These are phyloP conservation scores for Cyberlindnera samutprakarnensis DNA, from an alignment of 805 yeast species.

Conservation along the genomic window DNA sequence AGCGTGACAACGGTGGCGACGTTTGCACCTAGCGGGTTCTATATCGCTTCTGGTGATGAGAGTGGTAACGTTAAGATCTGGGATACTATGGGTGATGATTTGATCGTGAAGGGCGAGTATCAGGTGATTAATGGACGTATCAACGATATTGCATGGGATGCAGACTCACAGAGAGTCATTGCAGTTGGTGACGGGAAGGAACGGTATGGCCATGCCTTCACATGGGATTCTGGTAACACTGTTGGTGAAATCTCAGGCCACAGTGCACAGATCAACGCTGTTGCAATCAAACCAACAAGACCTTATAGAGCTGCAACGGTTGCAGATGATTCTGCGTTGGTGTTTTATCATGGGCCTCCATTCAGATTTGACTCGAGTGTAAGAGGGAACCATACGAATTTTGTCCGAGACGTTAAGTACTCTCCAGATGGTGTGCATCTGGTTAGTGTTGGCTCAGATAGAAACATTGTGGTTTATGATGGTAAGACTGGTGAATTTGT, in stretches of 20 bases:
- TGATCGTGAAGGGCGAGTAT: conserved; percentile 69
- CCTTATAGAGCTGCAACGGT: conserved; percentile 94
- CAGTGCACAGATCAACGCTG: conserved; percentile 74
- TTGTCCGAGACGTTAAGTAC: conserved; percentile 73
- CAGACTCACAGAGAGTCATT: conserved; percentile 74
- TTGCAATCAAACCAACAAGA: conserved; percentile 69
- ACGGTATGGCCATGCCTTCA: conserved; percentile 84
- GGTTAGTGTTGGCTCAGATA: conserved; percentile 81
- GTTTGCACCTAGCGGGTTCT: conserved; percentile 85
- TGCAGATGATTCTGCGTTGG: conserved; percentile 79
- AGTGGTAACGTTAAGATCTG: conserved; percentile 86
- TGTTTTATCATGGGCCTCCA: conserved; percentile 88
- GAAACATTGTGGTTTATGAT: conserved; percentile 69
- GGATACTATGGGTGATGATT: conserved; percentile 55
- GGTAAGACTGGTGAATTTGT: conserved; percentile 79
- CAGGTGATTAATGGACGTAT: conserved; percentile 75
- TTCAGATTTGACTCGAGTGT: conserved; percentile 74
- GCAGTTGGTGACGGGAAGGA: conserved; percentile 96
- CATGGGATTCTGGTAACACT: conserved; percentile 94
- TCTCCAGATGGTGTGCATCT: conserved; percentile 73
- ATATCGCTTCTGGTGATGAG: conserved; percentile 87
- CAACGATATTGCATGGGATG: conserved; percentile 86
- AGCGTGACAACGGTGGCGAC: conserved; percentile 72
- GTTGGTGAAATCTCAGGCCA: conserved; percentile 96
- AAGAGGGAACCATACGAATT: conserved; percentile 69